Evolutionary conservation across 2,329 filamentous ascomycete species (phyloP).

Genomic region (Cercospora sp.): DNA sequence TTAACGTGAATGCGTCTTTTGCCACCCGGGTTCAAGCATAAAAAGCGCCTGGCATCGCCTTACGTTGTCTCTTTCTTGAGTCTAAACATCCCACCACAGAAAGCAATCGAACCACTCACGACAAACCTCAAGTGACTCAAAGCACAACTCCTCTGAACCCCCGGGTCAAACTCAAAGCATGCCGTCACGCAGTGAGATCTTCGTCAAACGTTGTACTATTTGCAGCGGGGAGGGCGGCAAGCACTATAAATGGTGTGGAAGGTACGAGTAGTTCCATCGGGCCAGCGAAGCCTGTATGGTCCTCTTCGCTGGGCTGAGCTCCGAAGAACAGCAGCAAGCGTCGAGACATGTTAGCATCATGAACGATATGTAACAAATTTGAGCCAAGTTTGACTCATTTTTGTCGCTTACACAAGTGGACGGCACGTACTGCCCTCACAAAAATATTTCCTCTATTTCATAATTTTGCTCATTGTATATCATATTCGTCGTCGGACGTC

Average conservation of each 20-base stretch:
- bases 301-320: background rate
- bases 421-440: background rate
- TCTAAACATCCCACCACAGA: background rate
- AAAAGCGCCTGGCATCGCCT: background rate
- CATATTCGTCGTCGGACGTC: slow-evolving; percentile 1
- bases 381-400: background rate
- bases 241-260: background rate
- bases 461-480: background rate
- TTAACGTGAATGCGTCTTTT: background rate
- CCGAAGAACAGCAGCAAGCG: background rate
- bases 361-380: background rate
- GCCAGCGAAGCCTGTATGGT: background rate
- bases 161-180: background rate
- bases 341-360: background rate
- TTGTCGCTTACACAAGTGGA: background rate
- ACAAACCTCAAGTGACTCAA: background rate
- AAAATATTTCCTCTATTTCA: background rate
- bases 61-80: background rate
- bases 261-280: background rate
- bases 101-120: background rate
- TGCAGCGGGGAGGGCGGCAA: background rate
- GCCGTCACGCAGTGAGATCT: background rate
- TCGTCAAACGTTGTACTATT: background rate
- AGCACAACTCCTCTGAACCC: background rate
- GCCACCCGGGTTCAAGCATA: background rate